Base-by-base conservation (phyloP, 2,329 filamentous ascomycete genomes). In the Atkinsonella hypoxylon region DNA sequence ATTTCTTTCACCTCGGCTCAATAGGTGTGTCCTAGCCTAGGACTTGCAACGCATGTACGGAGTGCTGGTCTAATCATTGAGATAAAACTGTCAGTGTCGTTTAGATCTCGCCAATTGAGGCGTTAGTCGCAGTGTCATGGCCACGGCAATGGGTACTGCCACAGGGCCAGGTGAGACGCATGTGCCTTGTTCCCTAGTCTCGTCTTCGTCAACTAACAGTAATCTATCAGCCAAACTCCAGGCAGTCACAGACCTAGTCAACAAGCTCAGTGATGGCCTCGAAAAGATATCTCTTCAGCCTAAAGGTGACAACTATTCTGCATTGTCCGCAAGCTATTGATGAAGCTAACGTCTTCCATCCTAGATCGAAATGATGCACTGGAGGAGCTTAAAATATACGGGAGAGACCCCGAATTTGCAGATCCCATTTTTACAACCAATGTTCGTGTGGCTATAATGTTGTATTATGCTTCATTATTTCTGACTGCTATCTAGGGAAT, bases 351-450 rank as follows among this genome's bases (percentile, higher is more conserved):
- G 12, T 9, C 13, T 18, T 15, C 10, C 10, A 17, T 38, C 18
- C 36, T 55, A 89, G 86, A 87, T 61, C 77, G 81, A 54, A 77
- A 81, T 58, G 67, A 74, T 10, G 71, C 73, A 12, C 66, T 85
- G 4, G 80, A 84, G 57, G 70, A 89, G 58, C 73, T 96, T 46
- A 95, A 95, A 66, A 60, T 60, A 43, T 64, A 59, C 57, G 67
- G 89, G 7, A 82, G 89, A 53, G 82, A 85, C 59, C 79, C 83
- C 8, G 72, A 70, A 31, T 75, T 87, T 66, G 82, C 89, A 30
- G 85, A 85, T 52, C 85, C 88, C 1, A 91, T 97, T 52, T 96
- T 93, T 67, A 85, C 85, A n/a, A 77, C 79, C 65, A 73, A 84
- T 67, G 89, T 86, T 74, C 56, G 72, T 57, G 6, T 2, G 3